These are phyloP conservation scores for Candolleomyces aberdarensis DNA, from an alignment of 768 basidiomycete genomes.

Conservation along the genomic window DNA sequence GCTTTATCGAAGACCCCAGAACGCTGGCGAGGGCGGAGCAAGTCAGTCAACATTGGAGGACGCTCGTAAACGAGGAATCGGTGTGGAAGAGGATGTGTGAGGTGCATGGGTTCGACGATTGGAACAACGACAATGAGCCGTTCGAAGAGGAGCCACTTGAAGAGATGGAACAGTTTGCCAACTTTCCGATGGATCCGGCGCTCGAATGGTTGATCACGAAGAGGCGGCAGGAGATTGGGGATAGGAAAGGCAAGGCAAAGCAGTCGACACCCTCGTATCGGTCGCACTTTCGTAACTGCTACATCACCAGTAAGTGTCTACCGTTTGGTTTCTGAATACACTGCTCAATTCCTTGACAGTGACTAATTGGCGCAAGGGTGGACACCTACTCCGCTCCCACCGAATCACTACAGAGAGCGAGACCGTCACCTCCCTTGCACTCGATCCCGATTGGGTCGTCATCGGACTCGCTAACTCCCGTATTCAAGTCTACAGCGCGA, in stretches of 20 bases:
- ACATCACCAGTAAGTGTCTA: slow-evolving; percentile 56
- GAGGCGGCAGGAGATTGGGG: slow-evolving; percentile 14
- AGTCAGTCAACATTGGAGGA: slow-evolving; percentile 72
- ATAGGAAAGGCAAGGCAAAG: slow-evolving; percentile 7
- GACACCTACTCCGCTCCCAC: slow-evolving; percentile 65
- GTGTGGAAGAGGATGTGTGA: slow-evolving; percentile 80
- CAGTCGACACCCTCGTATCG: slow-evolving; percentile 54
- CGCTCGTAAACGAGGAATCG: slow-evolving; percentile 67
- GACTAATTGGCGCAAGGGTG: slow-evolving; percentile 78
- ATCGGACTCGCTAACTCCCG: slow-evolving; percentile 84
- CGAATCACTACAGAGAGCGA: slow-evolving; percentile 48
- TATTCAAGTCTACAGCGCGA: slow-evolving; percentile 82
- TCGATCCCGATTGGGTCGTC: slow-evolving; percentile 82
- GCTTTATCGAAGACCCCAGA: slow-evolving; percentile 71
- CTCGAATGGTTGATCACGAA: slow-evolving; percentile 34
- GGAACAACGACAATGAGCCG: not conserved
- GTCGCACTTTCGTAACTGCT: slow-evolving; percentile 68
- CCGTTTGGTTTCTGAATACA: not conserved
- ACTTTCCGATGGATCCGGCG: slow-evolving; percentile 37
- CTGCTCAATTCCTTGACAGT: slow-evolving; percentile 37
- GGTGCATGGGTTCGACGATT: slow-evolving; percentile 39
- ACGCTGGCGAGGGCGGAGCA: slow-evolving; percentile 66
- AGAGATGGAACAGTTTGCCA: slow-evolving; percentile 27
- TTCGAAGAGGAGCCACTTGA: slow-evolving; percentile 18
- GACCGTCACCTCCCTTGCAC: slow-evolving; percentile 83